A percentile compares a stretch with the other conserved stretches of the same genome.
Evolutionary conservation across 345 rosid genomes (phyloP).

Genomic region (Lagerstroemia speciosa): DNA sequence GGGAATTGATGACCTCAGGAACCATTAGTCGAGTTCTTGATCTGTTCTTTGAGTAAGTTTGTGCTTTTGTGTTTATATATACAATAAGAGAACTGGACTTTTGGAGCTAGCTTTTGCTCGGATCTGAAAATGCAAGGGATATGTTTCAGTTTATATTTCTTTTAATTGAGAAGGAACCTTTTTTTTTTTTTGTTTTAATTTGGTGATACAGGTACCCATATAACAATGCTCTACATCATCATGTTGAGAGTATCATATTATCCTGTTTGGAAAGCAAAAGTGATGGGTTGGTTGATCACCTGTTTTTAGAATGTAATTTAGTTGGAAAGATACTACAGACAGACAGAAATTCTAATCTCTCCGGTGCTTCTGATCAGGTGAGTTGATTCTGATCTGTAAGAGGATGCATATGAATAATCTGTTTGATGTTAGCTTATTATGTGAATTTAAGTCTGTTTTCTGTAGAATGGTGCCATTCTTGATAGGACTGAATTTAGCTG

Average conservation of each 20-base stretch:
- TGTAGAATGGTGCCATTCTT: not conserved
- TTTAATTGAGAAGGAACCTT: not conserved
- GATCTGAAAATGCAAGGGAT: too few species aligned
- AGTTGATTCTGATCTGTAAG: not conserved
- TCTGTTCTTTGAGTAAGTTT: constrained; percentile 78
- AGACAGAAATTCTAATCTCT: constrained; percentile 54
- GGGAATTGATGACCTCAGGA: constrained; percentile 76
- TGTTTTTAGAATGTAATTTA: constrained; percentile 73
- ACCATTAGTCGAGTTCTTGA: constrained; percentile 63
- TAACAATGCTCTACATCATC: constrained; percentile 95
- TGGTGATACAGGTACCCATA: constrained; percentile 65
- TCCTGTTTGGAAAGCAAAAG: constrained; percentile 83
- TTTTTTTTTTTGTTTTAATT: not conserved
- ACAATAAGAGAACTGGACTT: too few species aligned
- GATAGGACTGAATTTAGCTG: too few species aligned
- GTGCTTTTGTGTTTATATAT: too few species aligned
- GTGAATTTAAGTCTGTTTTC: not conserved
- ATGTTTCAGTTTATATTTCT: not conserved
- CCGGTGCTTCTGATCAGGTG: constrained; percentile 37
- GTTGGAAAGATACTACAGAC: constrained; percentile 60
- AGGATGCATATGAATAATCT: not conserved
- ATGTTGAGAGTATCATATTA: constrained; percentile 72
- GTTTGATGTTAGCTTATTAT: too few species aligned
- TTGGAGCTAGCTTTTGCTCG: not conserved
- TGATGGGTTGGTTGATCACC: constrained; percentile 48